phyloP scores from a whole-genome alignment of 2,329 filamentous ascomycete species.

The Sporothrix schenckii region DNA sequence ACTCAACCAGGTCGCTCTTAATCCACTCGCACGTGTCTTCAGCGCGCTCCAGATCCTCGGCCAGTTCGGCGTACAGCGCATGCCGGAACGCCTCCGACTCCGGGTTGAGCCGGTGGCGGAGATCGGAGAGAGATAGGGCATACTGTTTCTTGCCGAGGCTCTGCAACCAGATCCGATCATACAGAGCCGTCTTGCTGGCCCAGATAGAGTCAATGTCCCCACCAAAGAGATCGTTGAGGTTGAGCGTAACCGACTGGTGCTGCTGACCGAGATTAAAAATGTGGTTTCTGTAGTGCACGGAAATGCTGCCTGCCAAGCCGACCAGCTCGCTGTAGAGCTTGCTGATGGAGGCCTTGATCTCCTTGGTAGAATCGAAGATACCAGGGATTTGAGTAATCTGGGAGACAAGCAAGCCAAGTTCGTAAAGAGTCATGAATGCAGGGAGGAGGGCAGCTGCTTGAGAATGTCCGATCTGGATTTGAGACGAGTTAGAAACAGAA shows the following conservation, averaged over 20 bases:
- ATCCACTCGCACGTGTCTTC: conserved; percentile 50
- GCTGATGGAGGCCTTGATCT: conserved; percentile 43
- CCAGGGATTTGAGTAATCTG: conserved; percentile 45
- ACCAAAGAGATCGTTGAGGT: conserved; percentile 47
- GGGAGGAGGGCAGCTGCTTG: conserved; percentile 47
- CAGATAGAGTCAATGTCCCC: conserved; percentile 44
- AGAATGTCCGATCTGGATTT: conserved; percentile 44
- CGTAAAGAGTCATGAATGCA: conserved; percentile 47
- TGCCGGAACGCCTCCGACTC: conserved; percentile 37
- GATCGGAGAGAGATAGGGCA: conserved; percentile 39
- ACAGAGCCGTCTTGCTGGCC: conserved; percentile 42
- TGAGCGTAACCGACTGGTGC: conserved; percentile 39
- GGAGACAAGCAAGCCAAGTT: conserved; percentile 46
- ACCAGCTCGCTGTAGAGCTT: conserved; percentile 46
- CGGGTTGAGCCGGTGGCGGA: conserved; percentile 43
- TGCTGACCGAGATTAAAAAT: conserved; percentile 41
- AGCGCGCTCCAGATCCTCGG: conserved; percentile 45
- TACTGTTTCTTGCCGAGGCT: conserved; percentile 40
- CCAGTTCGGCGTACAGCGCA: conserved; percentile 45
- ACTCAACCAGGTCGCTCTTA: conserved; percentile 43
- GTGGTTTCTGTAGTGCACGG: conserved; percentile 44
- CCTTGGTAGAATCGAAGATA: conserved; percentile 42
- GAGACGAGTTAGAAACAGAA: not conserved
- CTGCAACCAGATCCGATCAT: conserved; percentile 45
- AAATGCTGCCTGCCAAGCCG: conserved; percentile 43